Base-by-base conservation (phyloP, 2,329 filamentous ascomycete genomes). In the Ascochyta koolunga region DNA sequence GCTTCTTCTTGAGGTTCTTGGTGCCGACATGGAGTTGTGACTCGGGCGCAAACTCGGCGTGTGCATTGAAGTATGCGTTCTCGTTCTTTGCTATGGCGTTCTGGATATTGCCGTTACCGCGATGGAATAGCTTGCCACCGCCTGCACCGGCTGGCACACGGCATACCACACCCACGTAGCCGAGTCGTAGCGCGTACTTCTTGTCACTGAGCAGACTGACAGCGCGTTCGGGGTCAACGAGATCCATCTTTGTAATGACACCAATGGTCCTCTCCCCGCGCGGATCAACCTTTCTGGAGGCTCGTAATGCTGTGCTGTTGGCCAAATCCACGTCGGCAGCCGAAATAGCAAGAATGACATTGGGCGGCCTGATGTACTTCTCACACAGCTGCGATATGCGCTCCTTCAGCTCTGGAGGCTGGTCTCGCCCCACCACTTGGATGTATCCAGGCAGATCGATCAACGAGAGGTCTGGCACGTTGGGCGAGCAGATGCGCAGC, bases 191-290 rank as follows among this genome's bases (percentile, higher is more conserved):
- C 35, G 95, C 93, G 69, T 99, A 99, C 73, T 98, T 96, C 70
- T 87, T 89, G 73, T 99, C 93, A 22, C 83, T 87, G 18, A 99
- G 80, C 27, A 99, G 91, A 31, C 85, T 82, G 13, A 86, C 83
- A 25, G 93, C 95, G 53, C 93, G 86, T 7, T 81, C 79, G 3
- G 95, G 83, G 64, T 98, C 93, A 7, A 99, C 93, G 19, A 99
- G 82, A 68, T 99, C 95, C 93, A 99, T 97, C 79, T 99, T 99
- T 3, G 95, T 99, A 36, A 99, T 88, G n/a, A 99, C 95, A 38
- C 95, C 95, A 69, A 99, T 99, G 0, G 95, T 99, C 58, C 95
- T 85, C 77, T 99, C 95, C 49, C 95, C 95, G 56, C 95, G 84
- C 1, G 95, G 95, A 68, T 99, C 95, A 24, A 98, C 93, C 64